Evolutionary conservation across 208 protist species (phyloP).

Genomic region (Acanthamoeba castellanii): DNA sequence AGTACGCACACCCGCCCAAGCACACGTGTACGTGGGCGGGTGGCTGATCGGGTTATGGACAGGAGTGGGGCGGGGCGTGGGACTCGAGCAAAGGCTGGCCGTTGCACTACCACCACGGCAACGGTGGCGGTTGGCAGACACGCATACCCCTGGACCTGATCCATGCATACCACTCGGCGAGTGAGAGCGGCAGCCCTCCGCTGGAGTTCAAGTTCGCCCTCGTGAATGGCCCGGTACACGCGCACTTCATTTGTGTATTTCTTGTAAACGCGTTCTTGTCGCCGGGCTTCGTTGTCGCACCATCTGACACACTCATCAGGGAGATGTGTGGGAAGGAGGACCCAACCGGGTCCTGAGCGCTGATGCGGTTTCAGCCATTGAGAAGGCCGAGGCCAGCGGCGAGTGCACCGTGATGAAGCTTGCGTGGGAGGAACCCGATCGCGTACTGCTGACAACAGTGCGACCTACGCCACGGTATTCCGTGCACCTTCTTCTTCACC

Average conservation of each 20-base stretch:
- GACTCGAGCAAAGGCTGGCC: not conserved
- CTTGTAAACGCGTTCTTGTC: not conserved
- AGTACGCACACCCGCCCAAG: no score
- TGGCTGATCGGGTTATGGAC: no score
- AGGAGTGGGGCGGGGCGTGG: not conserved
- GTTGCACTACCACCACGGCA: constrained; percentile 6
- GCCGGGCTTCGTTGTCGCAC: not conserved
- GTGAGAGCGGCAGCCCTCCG: not conserved
- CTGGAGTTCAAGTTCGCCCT: constrained; percentile 8
- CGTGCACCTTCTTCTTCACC: no score
- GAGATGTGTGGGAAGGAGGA: not conserved
- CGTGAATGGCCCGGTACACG: not conserved
- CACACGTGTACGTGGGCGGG: no score
- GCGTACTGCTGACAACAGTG: not conserved
- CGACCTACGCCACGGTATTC: not conserved
- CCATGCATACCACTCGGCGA: not conserved
- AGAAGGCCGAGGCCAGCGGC: not conserved
- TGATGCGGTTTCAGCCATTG: not conserved
- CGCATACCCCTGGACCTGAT: not conserved
- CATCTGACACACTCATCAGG: not conserved
- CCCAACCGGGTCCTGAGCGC: not conserved
- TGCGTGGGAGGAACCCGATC: not conserved
- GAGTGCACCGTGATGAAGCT: not conserved
- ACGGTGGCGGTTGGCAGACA: constrained; percentile 1
- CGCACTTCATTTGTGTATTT: not conserved